Conservation (phyloP, 1,284 basidiomycete genomes). For the Gastroboletus turbinatus region DNA sequence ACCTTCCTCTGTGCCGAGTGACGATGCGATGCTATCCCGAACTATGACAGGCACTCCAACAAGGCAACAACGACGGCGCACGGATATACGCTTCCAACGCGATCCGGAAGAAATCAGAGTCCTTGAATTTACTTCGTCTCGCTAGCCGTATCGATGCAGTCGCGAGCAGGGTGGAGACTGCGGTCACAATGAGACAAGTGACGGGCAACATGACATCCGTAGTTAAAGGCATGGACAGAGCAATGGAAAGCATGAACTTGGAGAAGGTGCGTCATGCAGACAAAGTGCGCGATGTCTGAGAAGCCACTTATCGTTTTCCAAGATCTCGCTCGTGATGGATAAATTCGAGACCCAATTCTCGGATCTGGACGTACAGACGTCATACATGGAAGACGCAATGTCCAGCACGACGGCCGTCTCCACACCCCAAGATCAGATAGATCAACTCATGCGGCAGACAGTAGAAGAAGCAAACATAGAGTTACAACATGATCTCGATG, state of each 20-base stretch:
- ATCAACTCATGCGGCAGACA: conserved; percentile 87
- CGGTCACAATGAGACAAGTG: conserved; percentile 94
- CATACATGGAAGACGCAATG: conserved; percentile 98
- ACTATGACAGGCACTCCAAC: conserved; percentile 81
- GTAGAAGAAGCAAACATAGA: conserved; percentile 98
- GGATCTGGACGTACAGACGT: conserved; percentile 97
- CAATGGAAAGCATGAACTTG: conserved; percentile 99
- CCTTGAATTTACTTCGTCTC: conserved; percentile 85
- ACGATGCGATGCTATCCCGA: not conserved
- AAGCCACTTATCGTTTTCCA: conserved; percentile 8
- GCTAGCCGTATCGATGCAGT: conserved; percentile 95
- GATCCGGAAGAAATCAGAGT: conserved; percentile 97
- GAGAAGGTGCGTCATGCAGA: conserved; percentile 62
- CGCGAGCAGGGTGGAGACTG: conserved; percentile 96
- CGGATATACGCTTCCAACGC: conserved; percentile 98
- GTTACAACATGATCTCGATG: conserved; percentile 85
- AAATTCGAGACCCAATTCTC: conserved; percentile 97
- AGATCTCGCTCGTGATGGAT: conserved; percentile 99
- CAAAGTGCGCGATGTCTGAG: not conserved
- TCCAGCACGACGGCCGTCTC: conserved; percentile 89
- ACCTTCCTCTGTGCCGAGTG: not conserved
- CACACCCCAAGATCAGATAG: conserved; percentile 97
- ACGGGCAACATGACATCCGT: conserved; percentile 96
- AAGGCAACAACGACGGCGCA: conserved; percentile 98
- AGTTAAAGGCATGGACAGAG: conserved; percentile 97